Conservation (phyloP, 164 flowering plant species). For the Pachysandra terminalis region DNA sequence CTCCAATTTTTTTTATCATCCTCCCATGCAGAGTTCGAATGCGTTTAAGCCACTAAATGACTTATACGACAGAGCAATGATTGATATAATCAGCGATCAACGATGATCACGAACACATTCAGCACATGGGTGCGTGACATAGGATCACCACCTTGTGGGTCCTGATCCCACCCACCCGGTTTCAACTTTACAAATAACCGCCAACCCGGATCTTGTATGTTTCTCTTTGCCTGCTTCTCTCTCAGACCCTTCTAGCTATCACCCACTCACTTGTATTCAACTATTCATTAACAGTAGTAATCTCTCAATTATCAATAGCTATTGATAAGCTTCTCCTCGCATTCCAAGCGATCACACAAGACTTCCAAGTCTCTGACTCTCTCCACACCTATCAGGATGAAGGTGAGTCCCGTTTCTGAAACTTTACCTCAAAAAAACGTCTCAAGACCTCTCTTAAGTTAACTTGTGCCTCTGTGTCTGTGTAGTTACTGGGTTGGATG, state of each 20-base stretch:
- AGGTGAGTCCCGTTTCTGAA: conserved; percentile 24
- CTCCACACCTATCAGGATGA: conserved; percentile 30
- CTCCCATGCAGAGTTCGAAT: no score
- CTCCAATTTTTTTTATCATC: no score
- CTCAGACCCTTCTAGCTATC: neutral
- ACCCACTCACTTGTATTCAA: no score
- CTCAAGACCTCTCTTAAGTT: no score
- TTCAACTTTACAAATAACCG: conserved; percentile 15
- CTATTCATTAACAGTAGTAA: neutral
- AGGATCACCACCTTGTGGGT: no score
- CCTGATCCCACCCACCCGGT: neutral
- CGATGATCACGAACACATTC: no score
- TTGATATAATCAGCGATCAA: no score
- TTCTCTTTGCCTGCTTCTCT: conserved; percentile 17
- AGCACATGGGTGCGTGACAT: no score
- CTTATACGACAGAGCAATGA: no score
- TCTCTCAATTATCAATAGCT: neutral
- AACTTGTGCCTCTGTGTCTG: neutral
- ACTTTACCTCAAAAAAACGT: no score
- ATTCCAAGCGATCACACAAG: conserved; percentile 3
- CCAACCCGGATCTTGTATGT: conserved; percentile 30
- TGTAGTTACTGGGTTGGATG: conserved; percentile 89
- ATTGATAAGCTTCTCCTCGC: no score
- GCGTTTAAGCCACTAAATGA: no score
- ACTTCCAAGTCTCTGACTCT: neutral